Evolutionary conservation across 2,329 filamentous ascomycete genomes (phyloP), one percentile per base, ranked within the genome.

Genomic region (Fusarium sp.): DNA sequence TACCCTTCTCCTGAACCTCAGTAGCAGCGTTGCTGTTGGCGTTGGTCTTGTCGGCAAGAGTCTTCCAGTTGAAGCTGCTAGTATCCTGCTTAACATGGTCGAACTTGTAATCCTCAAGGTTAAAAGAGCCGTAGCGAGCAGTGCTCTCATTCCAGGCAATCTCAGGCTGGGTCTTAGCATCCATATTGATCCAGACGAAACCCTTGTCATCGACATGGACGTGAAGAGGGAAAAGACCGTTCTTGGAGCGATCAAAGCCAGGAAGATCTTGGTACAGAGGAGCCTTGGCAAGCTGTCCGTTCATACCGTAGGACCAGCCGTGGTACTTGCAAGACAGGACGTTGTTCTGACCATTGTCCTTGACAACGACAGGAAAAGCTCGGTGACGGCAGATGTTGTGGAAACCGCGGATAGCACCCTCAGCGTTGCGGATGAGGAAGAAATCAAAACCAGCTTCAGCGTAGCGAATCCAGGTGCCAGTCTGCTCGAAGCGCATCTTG

Each of bases 341-440:
- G 47, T 78, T 82, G 34, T 82, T 82, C 28, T 81, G 82, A 2
- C 88, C 88, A 5, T 81, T 78, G 4, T 84, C 81, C 50, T 84
- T 81, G 3, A 80, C 82, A 3, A 88, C 85, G 4, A 90, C 83
- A 0, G 87, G 86, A 69, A 86, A 90, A 8, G 88, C 88, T 18
- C 88, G 81, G 72, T 90, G 88, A 2, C 88, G 80, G 77, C 88
- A 90, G 23, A 89, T 82, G 72, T 90, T 89, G 78, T 90, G 88
- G 74, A 90, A 89, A 18, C 83, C 87, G 50, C 86, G 84, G 74
- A 89, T 84, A 3, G 82, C 80, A n/a, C 83, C 83, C n/a, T 84
- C 78, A n/a, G 84, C 81, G 72, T 88, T 85, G n/a, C 78, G 78
- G 47, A 83, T 79, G 5, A 89, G 76, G 67, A 89, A 79, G 74